Percentiles rank a stretch among this genome's conserved stretches.
phyloP scores from a whole-genome alignment of 306 rosid genomes.

The Urtica urens region DNA sequence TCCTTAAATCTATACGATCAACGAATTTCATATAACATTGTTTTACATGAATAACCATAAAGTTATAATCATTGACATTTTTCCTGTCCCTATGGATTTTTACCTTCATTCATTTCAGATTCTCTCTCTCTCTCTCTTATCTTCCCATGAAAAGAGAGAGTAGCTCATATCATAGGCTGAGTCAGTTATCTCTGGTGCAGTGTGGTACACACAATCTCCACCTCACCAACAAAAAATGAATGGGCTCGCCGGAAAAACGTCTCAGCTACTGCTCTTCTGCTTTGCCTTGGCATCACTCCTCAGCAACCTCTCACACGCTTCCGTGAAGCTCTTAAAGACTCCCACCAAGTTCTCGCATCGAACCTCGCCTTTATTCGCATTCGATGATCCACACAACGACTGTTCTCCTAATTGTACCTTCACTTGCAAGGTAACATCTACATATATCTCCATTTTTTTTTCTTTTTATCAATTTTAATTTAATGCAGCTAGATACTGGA shows the following conservation, averaged over 20 bases:
- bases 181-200: slow-evolving; percentile 22
- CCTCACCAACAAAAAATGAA: slow-evolving; percentile 12
- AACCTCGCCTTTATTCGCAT: slow-evolving; percentile 60
- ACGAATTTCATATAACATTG: too few species aligned
- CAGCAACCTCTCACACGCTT: slow-evolving; percentile 27
- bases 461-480: background rate
- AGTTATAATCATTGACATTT: too few species aligned
- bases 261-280: slow-evolving; percentile 22
- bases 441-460: background rate
- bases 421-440: slow-evolving; percentile 68
- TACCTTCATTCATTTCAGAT: background rate
- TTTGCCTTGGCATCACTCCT: too few species aligned
- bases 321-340: slow-evolving; percentile 63
- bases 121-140: slow-evolving; percentile 15
- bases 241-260: slow-evolving; percentile 22
- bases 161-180: slow-evolving; percentile 20
- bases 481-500: slow-evolving; percentile 62
- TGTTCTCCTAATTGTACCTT: slow-evolving; percentile 46
- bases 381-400: slow-evolving; percentile 32
- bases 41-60: too few species aligned
- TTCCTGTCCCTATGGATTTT: slow-evolving; percentile 11
- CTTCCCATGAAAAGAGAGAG: slow-evolving; percentile 12
- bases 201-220: slow-evolving; percentile 27
- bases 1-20: too few species aligned
- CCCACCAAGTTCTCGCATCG: slow-evolving; percentile 68